Evolutionary conservation across 768 basidiomycete genomes (phyloP), one percentile per base, ranked within the genome.

Genomic region (Candolleomyces efflorescens): DNA sequence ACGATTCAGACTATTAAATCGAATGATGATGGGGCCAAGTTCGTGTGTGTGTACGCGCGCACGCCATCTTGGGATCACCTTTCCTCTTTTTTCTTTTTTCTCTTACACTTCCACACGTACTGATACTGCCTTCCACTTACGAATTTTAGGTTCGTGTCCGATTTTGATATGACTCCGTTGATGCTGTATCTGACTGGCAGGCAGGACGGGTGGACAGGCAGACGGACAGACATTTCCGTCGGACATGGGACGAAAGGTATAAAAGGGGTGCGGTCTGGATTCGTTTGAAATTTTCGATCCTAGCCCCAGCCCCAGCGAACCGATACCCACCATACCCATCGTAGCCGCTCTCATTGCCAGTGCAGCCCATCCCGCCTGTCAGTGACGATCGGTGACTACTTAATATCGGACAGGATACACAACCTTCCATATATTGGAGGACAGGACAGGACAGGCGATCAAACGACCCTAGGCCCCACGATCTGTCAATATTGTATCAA

Each of bases 81-180:
- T 22, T 26, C 23, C 24, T 13, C 5, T 48, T 24, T 20, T 26
- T 22, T 48, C 24, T 18, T 3, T 24, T 18, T 3, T 24, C 18
- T 20, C 46, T 24, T 13, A 48, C 46, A 13, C 46, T 26, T 13
- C 18, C 46, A 24, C 23, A 20, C 22, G 41, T 17, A 43, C 41
- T 43, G 15, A 20, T 17, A 43, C 41, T 20, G 17, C 18, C 32
- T 32, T 32, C 32, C 32, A 43, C 15, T 43, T 17, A 43, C 41
- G 17, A 20, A 51, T 51, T 26, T 22, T 51, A 51, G 49, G 49
- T 24, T 15, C 46, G 46, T 44, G 17, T 48, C 18, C 46, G 13
- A 24, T 51, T 51, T 51, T 36, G 49, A 51, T n/a, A n/a, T 51
- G 15, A 36, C 49, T 51, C 49, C 49, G 49, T 36, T 32, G 49